phyloP scores from a whole-genome alignment of 106 monocot species.

The Acorus calamus region DNA sequence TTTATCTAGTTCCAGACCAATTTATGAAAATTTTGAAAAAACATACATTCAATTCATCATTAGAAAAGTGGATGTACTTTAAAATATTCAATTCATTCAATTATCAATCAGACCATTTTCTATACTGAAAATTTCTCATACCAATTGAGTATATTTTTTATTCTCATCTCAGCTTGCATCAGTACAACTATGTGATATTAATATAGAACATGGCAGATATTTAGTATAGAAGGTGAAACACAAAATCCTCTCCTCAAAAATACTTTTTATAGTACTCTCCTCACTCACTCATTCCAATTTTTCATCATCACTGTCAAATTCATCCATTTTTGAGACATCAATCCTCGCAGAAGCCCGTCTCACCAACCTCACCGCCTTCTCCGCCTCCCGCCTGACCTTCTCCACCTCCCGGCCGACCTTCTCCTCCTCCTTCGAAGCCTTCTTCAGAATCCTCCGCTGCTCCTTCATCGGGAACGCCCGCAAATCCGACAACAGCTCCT shows the following conservation, averaged over 20 bases:
- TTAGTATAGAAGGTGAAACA: too few relatives aligned
- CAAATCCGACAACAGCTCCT: constrained; percentile 29
- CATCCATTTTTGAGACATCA: constrained; percentile 26
- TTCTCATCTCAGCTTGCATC: too few relatives aligned
- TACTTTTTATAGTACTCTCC: not conserved
- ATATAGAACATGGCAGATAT: too few relatives aligned
- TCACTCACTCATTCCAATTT: constrained; percentile 13
- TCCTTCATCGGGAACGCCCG: constrained; percentile 25
- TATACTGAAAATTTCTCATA: too few relatives aligned
- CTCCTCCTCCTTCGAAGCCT: constrained; percentile 41
- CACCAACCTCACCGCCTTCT: constrained; percentile 35
- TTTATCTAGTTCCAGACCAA: too few relatives aligned
- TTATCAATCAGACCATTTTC: too few relatives aligned
- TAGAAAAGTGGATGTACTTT: too few relatives aligned
- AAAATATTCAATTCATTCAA: too few relatives aligned
- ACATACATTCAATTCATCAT: too few relatives aligned
- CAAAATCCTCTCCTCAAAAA: not conserved
- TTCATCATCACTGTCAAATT: constrained; percentile 15
- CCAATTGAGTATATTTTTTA: too few relatives aligned
- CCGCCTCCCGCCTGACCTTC: constrained; percentile 1
- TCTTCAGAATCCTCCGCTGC: constrained; percentile 31
- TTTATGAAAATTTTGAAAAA: too few relatives aligned
- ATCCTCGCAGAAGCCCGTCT: constrained; percentile 35
- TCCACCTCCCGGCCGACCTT: constrained; percentile 24
- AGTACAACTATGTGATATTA: too few relatives aligned